These are phyloP conservation scores for Zea luxurians DNA, from an alignment of 176 grass and related monocot genomes.

Conservation along the genomic window DNA sequence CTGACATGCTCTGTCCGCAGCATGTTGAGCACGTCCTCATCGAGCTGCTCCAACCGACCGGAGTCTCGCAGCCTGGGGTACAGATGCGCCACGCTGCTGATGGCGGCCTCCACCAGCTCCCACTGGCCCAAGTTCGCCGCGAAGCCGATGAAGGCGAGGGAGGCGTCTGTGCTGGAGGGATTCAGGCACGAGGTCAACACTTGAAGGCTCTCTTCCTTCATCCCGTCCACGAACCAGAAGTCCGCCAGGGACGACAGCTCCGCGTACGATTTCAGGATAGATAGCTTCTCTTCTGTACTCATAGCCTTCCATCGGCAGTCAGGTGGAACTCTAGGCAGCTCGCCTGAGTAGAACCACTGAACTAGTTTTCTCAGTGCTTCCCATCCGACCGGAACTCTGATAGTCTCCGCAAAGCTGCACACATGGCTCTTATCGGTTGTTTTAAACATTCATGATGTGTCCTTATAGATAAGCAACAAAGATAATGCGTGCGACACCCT, in stretches of 20 bases:
- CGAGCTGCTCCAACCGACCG: conserved; percentile 54
- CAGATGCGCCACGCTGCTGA: conserved; percentile 49
- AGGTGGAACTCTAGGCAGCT: conserved; percentile 28
- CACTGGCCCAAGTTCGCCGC: conserved; percentile 49
- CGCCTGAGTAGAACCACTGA: conserved; percentile 62
- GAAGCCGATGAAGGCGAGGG: conserved; percentile 48
- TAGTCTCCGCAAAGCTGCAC: conserved; percentile 62
- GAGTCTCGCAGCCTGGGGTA: conserved; percentile 63
- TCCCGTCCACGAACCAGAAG: conserved; percentile 72
- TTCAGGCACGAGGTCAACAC: conserved; percentile 43
- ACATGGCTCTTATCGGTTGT: neutral
- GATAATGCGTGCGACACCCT: neutral
- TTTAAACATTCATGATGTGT: neutral
- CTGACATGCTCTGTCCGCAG: conserved; percentile 62
- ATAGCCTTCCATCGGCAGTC: conserved; percentile 67
- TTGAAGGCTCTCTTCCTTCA: conserved; percentile 56
- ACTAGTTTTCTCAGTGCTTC: conserved; percentile 61
- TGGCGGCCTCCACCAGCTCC: conserved; percentile 55
- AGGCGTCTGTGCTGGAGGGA: conserved; percentile 31
- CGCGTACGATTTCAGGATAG: conserved; percentile 47
- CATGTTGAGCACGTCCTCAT: conserved; percentile 67
- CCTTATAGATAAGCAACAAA: neutral
- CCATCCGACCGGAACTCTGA: conserved; percentile 58
- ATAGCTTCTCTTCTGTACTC: conserved; percentile 38
- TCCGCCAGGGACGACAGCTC: conserved; percentile 75